phyloP scores from a whole-genome alignment of 2,329 filamentous ascomycete genomes.

The Bipolaris bicolor region DNA sequence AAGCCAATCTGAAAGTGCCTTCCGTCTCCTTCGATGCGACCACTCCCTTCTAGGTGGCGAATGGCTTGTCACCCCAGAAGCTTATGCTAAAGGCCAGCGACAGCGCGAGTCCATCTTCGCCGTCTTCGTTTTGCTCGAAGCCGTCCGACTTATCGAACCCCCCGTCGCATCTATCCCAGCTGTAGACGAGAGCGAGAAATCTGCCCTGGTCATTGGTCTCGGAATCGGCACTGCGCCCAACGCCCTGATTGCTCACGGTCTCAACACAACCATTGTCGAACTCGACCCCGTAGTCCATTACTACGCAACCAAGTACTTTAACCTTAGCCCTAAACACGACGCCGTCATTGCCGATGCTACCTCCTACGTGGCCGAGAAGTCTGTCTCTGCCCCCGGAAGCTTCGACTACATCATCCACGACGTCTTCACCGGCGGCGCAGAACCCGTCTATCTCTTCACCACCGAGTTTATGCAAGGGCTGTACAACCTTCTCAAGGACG shows the following conservation, averaged over 20 bases:
- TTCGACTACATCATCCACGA: slow-evolving; percentile 98
- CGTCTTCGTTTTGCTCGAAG: slow-evolving; percentile 95
- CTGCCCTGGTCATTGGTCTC: slow-evolving; percentile 85
- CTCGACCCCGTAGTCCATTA: slow-evolving; percentile 89
- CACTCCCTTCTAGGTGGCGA: slow-evolving; percentile 93
- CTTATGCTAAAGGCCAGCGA: slow-evolving; percentile 52
- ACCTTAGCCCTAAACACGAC: slow-evolving; percentile 75
- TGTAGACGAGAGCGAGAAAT: slow-evolving; percentile 69
- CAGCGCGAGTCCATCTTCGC: slow-evolving; percentile 89
- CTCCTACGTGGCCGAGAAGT: slow-evolving; percentile 64
- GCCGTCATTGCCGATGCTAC: slow-evolving; percentile 84
- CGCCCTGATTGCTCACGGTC: slow-evolving; percentile 83
- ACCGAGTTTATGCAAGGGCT: slow-evolving; percentile 79
- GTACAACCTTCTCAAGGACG: slow-evolving; percentile 71
- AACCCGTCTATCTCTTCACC: slow-evolving; percentile 88
- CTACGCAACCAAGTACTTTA: slow-evolving; percentile 83
- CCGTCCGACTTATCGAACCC: slow-evolving; percentile 76
- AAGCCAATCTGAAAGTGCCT: slow-evolving; percentile 67
- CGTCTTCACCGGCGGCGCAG: slow-evolving; percentile 95
- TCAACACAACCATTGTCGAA: slow-evolving; percentile 92
- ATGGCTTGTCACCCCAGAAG: slow-evolving; percentile 68
- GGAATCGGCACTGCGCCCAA: slow-evolving; percentile 92
- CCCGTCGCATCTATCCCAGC: slow-evolving; percentile 12
- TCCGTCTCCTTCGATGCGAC: slow-evolving; percentile 86
- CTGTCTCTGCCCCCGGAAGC: slow-evolving; percentile 50